A percentile compares a stretch with the other conserved stretches of the same genome.
These are phyloP conservation scores for Skeletonema grethae DNA, from an alignment of 108 stramenopile genomes.

Conservation along the genomic window DNA sequence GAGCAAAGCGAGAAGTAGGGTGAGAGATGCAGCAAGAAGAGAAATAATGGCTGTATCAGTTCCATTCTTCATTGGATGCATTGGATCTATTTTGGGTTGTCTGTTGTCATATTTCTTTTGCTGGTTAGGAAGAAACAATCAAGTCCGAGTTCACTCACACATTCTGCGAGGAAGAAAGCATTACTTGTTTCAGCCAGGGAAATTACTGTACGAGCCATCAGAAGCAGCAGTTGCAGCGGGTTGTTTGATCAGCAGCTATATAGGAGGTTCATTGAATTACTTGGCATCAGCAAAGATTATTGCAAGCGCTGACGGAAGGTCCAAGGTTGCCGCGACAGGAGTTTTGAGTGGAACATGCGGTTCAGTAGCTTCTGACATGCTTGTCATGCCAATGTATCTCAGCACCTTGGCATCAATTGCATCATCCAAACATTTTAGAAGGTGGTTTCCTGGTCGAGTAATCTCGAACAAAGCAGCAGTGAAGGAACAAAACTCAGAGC, in stretches of 20 bases:
- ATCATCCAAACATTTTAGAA: slow-evolving; percentile 19
- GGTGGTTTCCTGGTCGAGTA: slow-evolving; percentile 29
- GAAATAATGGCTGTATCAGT: slow-evolving; percentile 39
- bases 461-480: not conserved
- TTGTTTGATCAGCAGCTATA: slow-evolving; percentile 31
- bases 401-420: slow-evolving; percentile 8
- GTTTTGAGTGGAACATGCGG: slow-evolving; percentile 34
- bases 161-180: slow-evolving; percentile 23
- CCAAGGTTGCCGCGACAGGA: slow-evolving; percentile 4
- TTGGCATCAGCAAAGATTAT: slow-evolving; percentile 27
- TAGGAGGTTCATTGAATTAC: slow-evolving; percentile 34
- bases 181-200: slow-evolving; percentile 24
- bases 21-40: slow-evolving; percentile 6
- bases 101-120: slow-evolving; percentile 38
- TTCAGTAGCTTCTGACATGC: slow-evolving; percentile 29
- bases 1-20: not conserved
- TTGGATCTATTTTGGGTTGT: slow-evolving; percentile 72
- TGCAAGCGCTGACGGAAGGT: slow-evolving; percentile 5
- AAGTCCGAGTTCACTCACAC: slow-evolving; percentile 15
- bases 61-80: slow-evolving; percentile 65
- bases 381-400: slow-evolving; percentile 31
- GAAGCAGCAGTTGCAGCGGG: slow-evolving; percentile 41
- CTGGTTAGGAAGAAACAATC: slow-evolving; percentile 24
- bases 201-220: slow-evolving; percentile 17
- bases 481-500: not conserved